These are phyloP conservation scores for Chalciporus chontae DNA, from an alignment of 768 basidiomycete species.

Conservation along the genomic window DNA sequence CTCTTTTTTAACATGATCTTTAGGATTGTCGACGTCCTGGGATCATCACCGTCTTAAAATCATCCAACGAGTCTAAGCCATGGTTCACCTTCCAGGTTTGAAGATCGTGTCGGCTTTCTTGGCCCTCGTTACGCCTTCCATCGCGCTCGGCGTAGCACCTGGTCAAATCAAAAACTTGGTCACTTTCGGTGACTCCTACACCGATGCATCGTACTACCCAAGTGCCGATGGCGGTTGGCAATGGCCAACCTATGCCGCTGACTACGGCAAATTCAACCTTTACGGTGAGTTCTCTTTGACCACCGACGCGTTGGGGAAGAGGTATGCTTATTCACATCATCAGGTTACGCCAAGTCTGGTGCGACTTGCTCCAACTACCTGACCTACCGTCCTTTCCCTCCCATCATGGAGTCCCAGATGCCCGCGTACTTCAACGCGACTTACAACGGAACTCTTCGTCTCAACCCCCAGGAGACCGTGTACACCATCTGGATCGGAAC, in stretches of 20 bases:
- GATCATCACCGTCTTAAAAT: background rate
- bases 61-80: background rate
- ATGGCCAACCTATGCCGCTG: conserved; percentile 62
- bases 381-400: conserved; percentile 55
- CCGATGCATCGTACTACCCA: conserved; percentile 42
- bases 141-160: conserved; percentile 26
- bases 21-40: background rate
- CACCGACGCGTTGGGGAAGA: background rate
- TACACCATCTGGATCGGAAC: conserved; percentile 71
- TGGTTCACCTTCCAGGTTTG: conserved; percentile 1
- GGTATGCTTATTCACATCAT: background rate
- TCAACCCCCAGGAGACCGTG: conserved; percentile 43
- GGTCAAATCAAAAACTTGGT: conserved; percentile 60
- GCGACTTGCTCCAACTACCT: conserved; percentile 65
- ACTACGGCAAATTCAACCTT: conserved; percentile 49
- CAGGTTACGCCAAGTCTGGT: conserved; percentile 52
- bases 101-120: conserved; percentile 10
- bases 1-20: background rate
- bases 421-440: conserved; percentile 47
- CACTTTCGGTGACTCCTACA: conserved; percentile 68
- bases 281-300: conserved; percentile 33
- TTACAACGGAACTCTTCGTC: conserved; percentile 37
- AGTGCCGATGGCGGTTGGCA: conserved; percentile 41
- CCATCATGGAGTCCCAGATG: conserved; percentile 46
- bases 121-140: conserved; percentile 6